Evolutionary conservation across 768 basidiomycete genomes (phyloP).

Genomic region (Suillus americanus): DNA sequence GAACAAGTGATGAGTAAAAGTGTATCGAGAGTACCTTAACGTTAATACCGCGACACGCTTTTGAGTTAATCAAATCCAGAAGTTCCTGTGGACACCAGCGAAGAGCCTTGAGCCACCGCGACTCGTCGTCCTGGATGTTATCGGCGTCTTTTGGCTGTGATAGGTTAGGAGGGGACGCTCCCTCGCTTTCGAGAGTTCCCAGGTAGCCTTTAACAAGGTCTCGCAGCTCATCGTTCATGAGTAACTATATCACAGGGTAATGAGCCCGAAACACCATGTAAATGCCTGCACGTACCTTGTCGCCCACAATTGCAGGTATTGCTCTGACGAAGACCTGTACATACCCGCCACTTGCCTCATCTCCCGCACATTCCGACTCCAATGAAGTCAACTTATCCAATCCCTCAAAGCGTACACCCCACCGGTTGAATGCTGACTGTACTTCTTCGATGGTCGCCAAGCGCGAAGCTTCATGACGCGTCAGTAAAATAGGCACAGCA

Average conservation of each 20-base stretch:
- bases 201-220: constrained; percentile 76
- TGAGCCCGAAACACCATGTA: constrained; percentile 10
- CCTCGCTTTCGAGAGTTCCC: constrained; percentile 54
- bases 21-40: constrained; percentile 5
- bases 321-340: constrained; percentile 61
- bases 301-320: constrained; percentile 69
- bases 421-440: constrained; percentile 53
- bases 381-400: constrained; percentile 22
- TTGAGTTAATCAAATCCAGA: constrained; percentile 86
- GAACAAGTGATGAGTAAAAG: constrained; percentile 6
- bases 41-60: constrained; percentile 84
- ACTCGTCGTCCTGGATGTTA: constrained; percentile 22
- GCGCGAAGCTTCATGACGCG: constrained; percentile 57
- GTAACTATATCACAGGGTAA: constrained; percentile 41
- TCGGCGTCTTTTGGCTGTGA: constrained; percentile 12
- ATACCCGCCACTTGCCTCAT: constrained; percentile 43
- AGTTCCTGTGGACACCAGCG: constrained; percentile 83
- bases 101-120: constrained; percentile 66
- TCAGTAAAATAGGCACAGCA: constrained; percentile 61
- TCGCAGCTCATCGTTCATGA: constrained; percentile 69
- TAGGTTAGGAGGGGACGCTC: constrained; percentile 21
- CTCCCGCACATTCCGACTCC: constrained; percentile 17
- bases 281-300: constrained; percentile 48
- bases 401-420: constrained; percentile 66
- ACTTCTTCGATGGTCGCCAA: constrained; percentile 43